Evolutionary conservation across 2,329 filamentous ascomycete species (phyloP).

Genomic region (Alternaria angustiovoidea): DNA sequence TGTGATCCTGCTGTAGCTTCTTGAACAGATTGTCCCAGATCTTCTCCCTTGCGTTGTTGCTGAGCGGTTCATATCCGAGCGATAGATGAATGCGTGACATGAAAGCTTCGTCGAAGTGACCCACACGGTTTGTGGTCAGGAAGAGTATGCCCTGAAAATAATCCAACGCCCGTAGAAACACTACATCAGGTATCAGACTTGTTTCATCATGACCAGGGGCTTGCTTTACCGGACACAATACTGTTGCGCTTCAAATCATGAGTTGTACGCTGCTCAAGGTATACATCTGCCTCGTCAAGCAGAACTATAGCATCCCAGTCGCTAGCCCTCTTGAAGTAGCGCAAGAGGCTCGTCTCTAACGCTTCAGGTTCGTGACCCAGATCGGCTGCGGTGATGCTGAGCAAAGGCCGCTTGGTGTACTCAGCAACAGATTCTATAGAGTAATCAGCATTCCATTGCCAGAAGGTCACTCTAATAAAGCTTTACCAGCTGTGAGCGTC

Average conservation of each 20-base stretch:
- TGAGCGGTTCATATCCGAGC: neutral
- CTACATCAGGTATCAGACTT: conserved; percentile 33
- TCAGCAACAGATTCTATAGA: too few relatives aligned
- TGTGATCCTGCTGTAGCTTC: neutral
- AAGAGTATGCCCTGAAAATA: conserved; percentile 44
- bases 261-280: conserved; percentile 60
- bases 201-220: too few relatives aligned
- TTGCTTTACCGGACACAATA: too few relatives aligned
- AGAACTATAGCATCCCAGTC: conserved; percentile 48
- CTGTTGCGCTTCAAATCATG: conserved; percentile 44
- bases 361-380: too few relatives aligned
- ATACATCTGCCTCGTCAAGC: conserved; percentile 69
- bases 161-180: conserved; percentile 40
- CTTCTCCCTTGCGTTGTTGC: neutral
- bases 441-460: rapidly evolving
- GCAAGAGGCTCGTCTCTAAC: neutral
- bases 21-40: neutral
- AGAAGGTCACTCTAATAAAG: too few relatives aligned
- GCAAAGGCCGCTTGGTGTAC: too few relatives aligned
- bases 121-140: conserved; percentile 43
- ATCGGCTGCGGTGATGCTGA: too few relatives aligned
- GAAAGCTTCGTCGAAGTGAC: conserved; percentile 41
- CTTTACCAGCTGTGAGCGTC: too few relatives aligned
- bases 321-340: neutral
- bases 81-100: conserved; percentile 36